Evolutionary conservation across 2,329 filamentous ascomycete species (phyloP), one percentile per base, ranked within the genome.

Genomic region (Calycina marina): DNA sequence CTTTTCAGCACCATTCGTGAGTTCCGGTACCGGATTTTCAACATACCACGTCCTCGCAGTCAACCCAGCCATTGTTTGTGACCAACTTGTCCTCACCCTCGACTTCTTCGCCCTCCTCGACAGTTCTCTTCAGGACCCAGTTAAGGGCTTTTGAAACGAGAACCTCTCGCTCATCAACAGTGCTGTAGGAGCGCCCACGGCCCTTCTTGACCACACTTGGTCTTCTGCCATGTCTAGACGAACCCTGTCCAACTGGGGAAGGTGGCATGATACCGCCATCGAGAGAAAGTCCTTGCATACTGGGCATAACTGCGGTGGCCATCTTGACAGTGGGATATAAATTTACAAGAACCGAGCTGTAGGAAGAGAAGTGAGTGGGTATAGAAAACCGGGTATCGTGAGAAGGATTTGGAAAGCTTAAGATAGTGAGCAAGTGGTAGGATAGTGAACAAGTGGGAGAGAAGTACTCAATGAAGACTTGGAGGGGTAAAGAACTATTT

Each of bases 31-130:
- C 22, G 15, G 10, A 20, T 9, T 10, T 16, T 18, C 24, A 31
- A 54, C 56, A 40, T 43, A 62, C 59, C 34, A 60, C 45, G 38
- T 58, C 51, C 25, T 53, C 49, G 20, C 57, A 53, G 26, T 48
- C 45, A 16, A 59, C 53, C 57, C 58, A 62, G 25, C 58, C 58
- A 20, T 61, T 56, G 32, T 58, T 51, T 14, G 53, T 52, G 18
- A 57, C 46, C 14, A 60, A 40, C 28, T 50, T 47, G 31, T 57
- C 56, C 14, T 54, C 49, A n/a, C 56, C 54, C 11, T 51, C 45
- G 16, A 56, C 56, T 30, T 59, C 54, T 14, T 52, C 48, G 29
- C 49, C 51, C 38, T 51, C 42, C 17, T 56, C 48, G 12, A 46
- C 33, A 12, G 54, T 55, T 22, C 57, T 51, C 48, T 60, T 61